Evolutionary conservation across 2,329 filamentous ascomycete species (phyloP), one percentile per base, ranked within the genome.

Genomic region (Trichoderma asperellum): DNA sequence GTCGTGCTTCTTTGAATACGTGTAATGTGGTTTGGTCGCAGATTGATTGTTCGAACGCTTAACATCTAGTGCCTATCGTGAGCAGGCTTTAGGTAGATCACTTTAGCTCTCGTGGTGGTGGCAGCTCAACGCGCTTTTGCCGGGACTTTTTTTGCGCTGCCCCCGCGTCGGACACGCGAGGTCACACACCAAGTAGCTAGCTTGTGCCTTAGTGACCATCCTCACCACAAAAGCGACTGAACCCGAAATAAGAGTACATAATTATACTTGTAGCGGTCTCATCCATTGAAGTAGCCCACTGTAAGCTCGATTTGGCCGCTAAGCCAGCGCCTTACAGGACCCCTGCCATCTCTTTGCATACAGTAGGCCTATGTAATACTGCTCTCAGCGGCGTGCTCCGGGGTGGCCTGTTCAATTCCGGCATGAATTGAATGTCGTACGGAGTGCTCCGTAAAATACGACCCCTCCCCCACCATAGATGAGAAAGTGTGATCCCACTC

Each of bases 161-260:
- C 55, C 55, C 64, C 64, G 64, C 64, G 64, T 67, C 47, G 40
- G 49, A 67, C 53, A 58, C 64, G 64, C 55, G 64, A 57, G 7
- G 56, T 29, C 40, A 49, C 29, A 37, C 43, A 35, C 61, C 49
- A 56, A 43, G 61, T 64, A 64, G 24, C 49, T 56, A 6, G 1
- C 21, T 5, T 5, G 49, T 64, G 29, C 40, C 34, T 18, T 4
- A 2, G 14, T 5, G 5, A 3, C 21, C 12, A 27, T 53, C 32
- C 4, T 1, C 12, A 1, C 47, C 5, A 8, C 1, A n/a, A 4
- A 7, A 18, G 5, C 21, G 7, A 16, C 47, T 4, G 11, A 27
- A 8, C 6, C 12, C 14, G 2, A 24, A 5, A 5, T 16, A 56
- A 16, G 4, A 37, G 35, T 56, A 64, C 61, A 14, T 40, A 8